A percentile compares a stretch with the other conserved stretches of the same genome.
Evolutionary conservation across 1,284 basidiomycete genomes (phyloP).

Genomic region (Ganoderma lingzhi): DNA sequence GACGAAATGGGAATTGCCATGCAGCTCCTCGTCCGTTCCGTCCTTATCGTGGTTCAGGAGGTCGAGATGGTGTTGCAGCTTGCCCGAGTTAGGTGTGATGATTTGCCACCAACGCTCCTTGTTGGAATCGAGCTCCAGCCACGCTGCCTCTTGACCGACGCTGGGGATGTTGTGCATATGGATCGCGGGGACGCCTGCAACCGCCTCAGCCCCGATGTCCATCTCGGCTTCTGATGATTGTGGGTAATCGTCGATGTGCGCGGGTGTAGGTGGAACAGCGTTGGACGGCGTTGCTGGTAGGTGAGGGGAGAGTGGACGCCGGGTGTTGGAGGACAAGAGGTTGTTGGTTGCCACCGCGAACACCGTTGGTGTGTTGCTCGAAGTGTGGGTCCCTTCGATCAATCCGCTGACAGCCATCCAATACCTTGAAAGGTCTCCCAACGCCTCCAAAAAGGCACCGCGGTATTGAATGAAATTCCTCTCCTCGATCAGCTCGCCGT

Average conservation of each 20-base stretch:
- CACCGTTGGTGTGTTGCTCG: slow-evolving; percentile 52
- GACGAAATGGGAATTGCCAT: slow-evolving; percentile 91
- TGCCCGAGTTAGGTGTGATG: slow-evolving; percentile 90
- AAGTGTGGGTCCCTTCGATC: slow-evolving; percentile 54
- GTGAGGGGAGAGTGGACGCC: slow-evolving; percentile 36
- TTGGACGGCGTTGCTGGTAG: slow-evolving; percentile 41
- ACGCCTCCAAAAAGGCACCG: slow-evolving; percentile 92
- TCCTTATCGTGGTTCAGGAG: slow-evolving; percentile 85
- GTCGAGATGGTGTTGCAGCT: slow-evolving; percentile 94
- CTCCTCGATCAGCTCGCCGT: slow-evolving; percentile 90
- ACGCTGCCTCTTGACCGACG: slow-evolving; percentile 89
- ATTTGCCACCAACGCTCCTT: slow-evolving; percentile 92
- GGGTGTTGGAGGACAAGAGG: slow-evolving; percentile 32
- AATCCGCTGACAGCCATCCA: slow-evolving; percentile 90
- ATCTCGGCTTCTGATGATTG: slow-evolving; percentile 35
- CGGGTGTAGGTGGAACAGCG: slow-evolving; percentile 41
- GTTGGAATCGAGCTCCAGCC: slow-evolving; percentile 88
- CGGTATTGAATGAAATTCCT: slow-evolving; percentile 76
- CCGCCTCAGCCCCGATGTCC: slow-evolving; percentile 25
- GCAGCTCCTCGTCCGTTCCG: slow-evolving; percentile 89
- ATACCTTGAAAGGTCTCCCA: slow-evolving; percentile 95
- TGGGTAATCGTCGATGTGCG: slow-evolving; percentile 71
- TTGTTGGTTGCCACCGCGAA: slow-evolving; percentile 41
- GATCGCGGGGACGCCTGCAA: slow-evolving; percentile 18
- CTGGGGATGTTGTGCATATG: slow-evolving; percentile 55